Conservation (phyloP, 148 eudicot species). For the Rhododendron kiyosumense region DNA sequence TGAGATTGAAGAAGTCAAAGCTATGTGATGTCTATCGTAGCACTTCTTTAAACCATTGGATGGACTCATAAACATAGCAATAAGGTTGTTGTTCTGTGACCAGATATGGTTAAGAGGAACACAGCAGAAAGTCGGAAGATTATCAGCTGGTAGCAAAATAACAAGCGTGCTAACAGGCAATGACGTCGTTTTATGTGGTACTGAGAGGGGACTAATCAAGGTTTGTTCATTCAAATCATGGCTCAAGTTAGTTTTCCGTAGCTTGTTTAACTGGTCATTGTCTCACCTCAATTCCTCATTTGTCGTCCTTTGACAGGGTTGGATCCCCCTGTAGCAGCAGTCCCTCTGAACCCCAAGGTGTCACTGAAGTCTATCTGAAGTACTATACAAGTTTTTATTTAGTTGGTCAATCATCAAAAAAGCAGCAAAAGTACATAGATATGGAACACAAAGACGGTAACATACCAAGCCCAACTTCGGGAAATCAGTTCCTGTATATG, state of each 20-base stretch:
- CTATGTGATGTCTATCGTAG: neutral
- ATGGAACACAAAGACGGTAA: neutral
- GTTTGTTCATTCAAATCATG: constrained; percentile 16
- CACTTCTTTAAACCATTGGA: neutral
- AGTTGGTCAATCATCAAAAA: neutral
- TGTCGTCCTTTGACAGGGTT: constrained; percentile 35
- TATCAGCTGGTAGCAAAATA: constrained; percentile 67
- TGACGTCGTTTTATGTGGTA: constrained; percentile 53
- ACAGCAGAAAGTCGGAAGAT: constrained; percentile 51
- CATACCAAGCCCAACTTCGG: neutral
- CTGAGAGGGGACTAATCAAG: constrained; percentile 50
- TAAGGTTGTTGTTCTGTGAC: neutral
- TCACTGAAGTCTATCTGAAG: neutral
- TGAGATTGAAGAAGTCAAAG: neutral
- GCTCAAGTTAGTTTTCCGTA: neutral
- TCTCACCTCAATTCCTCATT: constrained; percentile 1
- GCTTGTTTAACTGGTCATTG: neutral
- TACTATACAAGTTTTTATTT: neutral
- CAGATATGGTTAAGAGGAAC: constrained; percentile 64
- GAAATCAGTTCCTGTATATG: neutral
- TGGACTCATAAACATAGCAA: neutral
- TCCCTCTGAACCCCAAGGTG: neutral
- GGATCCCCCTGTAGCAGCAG: constrained; percentile 50
- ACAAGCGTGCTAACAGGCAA: constrained; percentile 55
- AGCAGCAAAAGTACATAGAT: neutral